Percentiles rank a stretch among this genome's conserved stretches.
These are phyloP conservation scores for Casuarina glauca DNA, from an alignment of 306 rosid species.

Conservation along the genomic window DNA sequence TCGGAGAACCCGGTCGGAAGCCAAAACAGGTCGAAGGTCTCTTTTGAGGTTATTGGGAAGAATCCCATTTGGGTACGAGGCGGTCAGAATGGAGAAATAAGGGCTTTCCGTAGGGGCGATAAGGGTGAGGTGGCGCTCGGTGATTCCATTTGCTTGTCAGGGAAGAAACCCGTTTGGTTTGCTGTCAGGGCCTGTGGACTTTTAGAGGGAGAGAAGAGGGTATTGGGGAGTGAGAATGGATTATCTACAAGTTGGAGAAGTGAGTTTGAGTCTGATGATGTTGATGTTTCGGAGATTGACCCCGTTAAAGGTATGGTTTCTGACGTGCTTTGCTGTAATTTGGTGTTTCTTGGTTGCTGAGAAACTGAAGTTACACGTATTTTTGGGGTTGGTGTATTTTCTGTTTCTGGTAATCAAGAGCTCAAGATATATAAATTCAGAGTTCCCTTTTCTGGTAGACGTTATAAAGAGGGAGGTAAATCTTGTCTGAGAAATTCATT, in stretches of 20 bases:
- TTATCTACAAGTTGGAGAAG: slow-evolving; percentile 23
- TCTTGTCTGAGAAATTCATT: too few species aligned
- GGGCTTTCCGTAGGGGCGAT: slow-evolving; percentile 51
- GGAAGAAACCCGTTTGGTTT: slow-evolving; percentile 56
- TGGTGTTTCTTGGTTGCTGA: not conserved
- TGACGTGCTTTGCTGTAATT: not conserved
- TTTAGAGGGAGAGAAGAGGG: slow-evolving; percentile 20
- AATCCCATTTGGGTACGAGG: slow-evolving; percentile 77
- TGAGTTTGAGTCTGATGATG: slow-evolving; percentile 34
- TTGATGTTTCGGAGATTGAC: slow-evolving; percentile 61
- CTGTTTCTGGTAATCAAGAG: not conserved
- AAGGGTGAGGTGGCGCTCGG: slow-evolving; percentile 61
- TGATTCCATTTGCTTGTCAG: slow-evolving; percentile 69
- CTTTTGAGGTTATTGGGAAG: slow-evolving; percentile 67
- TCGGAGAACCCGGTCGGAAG: slow-evolving; percentile 8
- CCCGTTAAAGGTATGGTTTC: slow-evolving; percentile 64
- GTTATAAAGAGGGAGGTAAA: too few species aligned
- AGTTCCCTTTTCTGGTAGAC: not conserved
- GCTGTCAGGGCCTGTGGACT: slow-evolving; percentile 31
- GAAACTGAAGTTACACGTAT: not conserved
- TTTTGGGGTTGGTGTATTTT: not conserved
- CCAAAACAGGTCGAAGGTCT: slow-evolving; percentile 45
- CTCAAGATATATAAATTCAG: not conserved
- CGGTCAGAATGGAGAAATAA: slow-evolving; percentile 27
- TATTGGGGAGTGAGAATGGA: slow-evolving; percentile 19